These are phyloP conservation scores for Boletus rex-veris DNA, from an alignment of 768 basidiomycete genomes.

Conservation along the genomic window DNA sequence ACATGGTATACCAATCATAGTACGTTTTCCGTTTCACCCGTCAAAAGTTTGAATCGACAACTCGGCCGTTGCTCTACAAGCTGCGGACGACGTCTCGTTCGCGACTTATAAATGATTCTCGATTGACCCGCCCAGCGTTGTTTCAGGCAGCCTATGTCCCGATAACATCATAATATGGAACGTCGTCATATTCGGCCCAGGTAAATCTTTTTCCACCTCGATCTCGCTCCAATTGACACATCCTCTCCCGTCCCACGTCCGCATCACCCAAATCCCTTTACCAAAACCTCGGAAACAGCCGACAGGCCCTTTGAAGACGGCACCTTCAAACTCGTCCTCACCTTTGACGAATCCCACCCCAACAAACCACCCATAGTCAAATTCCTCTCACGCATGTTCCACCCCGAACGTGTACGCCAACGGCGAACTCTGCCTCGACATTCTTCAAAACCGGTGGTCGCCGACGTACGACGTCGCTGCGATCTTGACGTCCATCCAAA, in stretches of 20 bases:
- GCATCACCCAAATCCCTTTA: no score
- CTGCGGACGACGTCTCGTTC: constrained; percentile 91
- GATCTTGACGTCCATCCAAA: constrained; percentile 95
- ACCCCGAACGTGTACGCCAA: constrained; percentile 98
- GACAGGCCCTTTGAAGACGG: constrained; percentile 99
- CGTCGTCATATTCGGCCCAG: constrained; percentile 98
- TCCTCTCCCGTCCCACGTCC: neutral
- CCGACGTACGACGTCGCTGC: constrained; percentile 99
- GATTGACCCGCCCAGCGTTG: constrained; percentile 91
- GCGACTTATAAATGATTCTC: constrained; percentile 97
- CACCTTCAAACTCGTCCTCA: constrained; percentile 93
- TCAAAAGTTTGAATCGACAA: neutral
- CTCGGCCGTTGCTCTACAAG: constrained; percentile 69
- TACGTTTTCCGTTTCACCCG: constrained; percentile 1
- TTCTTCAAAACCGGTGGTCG: constrained; percentile 97
- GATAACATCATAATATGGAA: constrained; percentile 99
- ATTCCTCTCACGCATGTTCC: constrained; percentile 97
- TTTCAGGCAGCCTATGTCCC: constrained; percentile 93
- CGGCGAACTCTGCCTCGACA: constrained; percentile 97
- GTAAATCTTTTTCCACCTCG: constrained; percentile 42
- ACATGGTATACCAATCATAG: constrained; percentile 14
- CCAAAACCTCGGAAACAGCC: constrained; percentile 42
- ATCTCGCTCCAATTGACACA: neutral
- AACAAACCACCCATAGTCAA: constrained; percentile 98
- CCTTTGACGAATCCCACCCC: constrained; percentile 97